Base-by-base conservation (phyloP, 2,329 filamentous ascomycete genomes). In the Ophiostoma australiae region DNA sequence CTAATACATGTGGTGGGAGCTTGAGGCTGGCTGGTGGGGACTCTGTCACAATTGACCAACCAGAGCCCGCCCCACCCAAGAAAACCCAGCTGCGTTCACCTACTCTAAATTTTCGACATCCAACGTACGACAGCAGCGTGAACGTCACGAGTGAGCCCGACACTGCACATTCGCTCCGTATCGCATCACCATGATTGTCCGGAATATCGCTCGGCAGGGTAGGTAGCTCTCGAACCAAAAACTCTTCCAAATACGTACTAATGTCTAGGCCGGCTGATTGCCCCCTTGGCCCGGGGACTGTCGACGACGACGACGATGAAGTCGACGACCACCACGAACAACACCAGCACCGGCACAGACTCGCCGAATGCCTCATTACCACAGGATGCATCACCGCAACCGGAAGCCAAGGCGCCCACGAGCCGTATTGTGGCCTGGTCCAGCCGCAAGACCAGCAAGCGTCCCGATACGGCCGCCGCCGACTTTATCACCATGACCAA, bases 201-300 rank as follows among this genome's bases (percentile, higher is more conserved):
- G 85, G 81, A 87, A 82, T 77, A 79, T 82, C 74, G 81, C 81
- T 78, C 85, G 85, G 84, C 81, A 86, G 78, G 83, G 86, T 87
- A 80, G 76, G 82, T 20, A 5, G 23, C 2, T 66, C 7, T 39
- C 20, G 0, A 8, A 4, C 44, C 17, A 48, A n/a, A 1, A 15
- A 13, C 8, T 11, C 6, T 13, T 15, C 10, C 13, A 11, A n/a
- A n/a, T 35, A 20, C 37, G 17, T 44, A 79, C 74, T 76, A 81
- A 67, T 82, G 83, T 7, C 4, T 48, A 67, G 66, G 66, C 66
- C 66, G 66, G 15, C 74, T 77, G 71, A 76, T 85, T 69, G 78
- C 80, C 10, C 78, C 78, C 37, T 76, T 78, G 33, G 68, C 74
- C 33, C 76, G 78, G 39, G 75, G 31, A 5, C 27, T 55, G 41